phyloP scores from a whole-genome alignment of 208 protist species.

The Crithidia sp. region DNA sequence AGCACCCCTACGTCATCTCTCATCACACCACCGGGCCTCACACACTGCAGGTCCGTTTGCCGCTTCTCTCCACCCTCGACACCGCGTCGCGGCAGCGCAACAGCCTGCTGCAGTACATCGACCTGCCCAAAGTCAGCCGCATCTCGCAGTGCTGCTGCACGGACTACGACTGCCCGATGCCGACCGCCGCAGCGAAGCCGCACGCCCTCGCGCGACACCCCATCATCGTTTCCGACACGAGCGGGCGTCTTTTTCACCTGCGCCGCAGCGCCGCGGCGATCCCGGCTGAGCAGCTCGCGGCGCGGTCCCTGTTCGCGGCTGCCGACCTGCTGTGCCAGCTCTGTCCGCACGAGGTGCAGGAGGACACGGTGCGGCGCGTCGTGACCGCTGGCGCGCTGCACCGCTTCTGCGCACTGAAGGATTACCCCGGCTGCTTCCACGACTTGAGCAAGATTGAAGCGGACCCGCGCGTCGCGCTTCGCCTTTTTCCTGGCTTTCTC shows the following conservation, averaged over 20 bases:
- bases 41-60: conserved; percentile 67
- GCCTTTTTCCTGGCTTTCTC: conserved; percentile 45
- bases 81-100: not conserved
- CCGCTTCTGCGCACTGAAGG: conserved; percentile 35
- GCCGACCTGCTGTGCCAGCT: conserved; percentile 65
- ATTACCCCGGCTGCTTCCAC: conserved; percentile 50
- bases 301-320: conserved; percentile 36
- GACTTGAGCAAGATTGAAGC: conserved; percentile 48
- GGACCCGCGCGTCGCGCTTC: conserved; percentile 52
- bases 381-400: conserved; percentile 47
- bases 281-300: conserved; percentile 39
- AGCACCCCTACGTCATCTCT: conserved; percentile 66
- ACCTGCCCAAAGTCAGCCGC: conserved; percentile 12
- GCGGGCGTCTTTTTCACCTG: conserved; percentile 46
- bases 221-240: conserved; percentile 35
- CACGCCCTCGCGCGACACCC: conserved; percentile 40
- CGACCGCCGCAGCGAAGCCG: conserved; percentile 15
- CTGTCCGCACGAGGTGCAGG: conserved; percentile 51
- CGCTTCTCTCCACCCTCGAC: conserved; percentile 45
- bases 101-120: conserved; percentile 28
- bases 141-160: conserved; percentile 49
- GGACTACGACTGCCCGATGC: conserved; percentile 58
- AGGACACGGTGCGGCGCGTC: conserved; percentile 31
- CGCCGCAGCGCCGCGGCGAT: conserved; percentile 28
- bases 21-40: conserved; percentile 27